Conservation (phyloP, 2,329 filamentous ascomycete species). For the Aureobasidium sp. region DNA sequence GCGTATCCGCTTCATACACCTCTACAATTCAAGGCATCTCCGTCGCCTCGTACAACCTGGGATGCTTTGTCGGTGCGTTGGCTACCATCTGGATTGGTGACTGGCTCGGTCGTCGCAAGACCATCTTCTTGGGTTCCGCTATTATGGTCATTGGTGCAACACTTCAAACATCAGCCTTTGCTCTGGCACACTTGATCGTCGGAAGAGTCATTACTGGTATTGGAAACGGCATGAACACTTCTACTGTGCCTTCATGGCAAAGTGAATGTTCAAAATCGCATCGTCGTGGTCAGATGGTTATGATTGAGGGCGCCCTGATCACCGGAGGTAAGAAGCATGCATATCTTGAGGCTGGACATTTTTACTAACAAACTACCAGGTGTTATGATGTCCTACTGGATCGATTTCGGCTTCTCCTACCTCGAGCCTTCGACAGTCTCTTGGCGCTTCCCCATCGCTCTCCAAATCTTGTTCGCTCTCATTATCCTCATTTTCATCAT, state of each 20-base stretch:
- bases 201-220: constrained; percentile 47
- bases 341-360: no score
- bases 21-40: constrained; percentile 28
- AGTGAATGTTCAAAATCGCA: constrained; percentile 47
- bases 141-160: constrained; percentile 46
- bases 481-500: constrained; percentile 42
- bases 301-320: constrained; percentile 48
- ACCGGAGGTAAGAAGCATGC: constrained; percentile 30
- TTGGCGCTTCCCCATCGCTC: constrained; percentile 50
- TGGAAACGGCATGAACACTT: constrained; percentile 46
- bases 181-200: constrained; percentile 40
- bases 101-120: constrained; percentile 42
- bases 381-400: constrained; percentile 42
- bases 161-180: constrained; percentile 42
- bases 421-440: constrained; percentile 35
- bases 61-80: constrained; percentile 43
- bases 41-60: constrained; percentile 44
- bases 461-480: constrained; percentile 48
- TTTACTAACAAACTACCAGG: constrained; percentile 17
- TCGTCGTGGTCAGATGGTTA: constrained; percentile 45
- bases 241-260: constrained; percentile 47
- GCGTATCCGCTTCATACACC: constrained; percentile 13
- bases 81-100: constrained; percentile 46
- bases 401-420: constrained; percentile 37
- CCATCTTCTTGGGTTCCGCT: constrained; percentile 42